Evolutionary conservation across 2,329 filamentous ascomycete genomes (phyloP).

Genomic region (Diaporthe sp.): DNA sequence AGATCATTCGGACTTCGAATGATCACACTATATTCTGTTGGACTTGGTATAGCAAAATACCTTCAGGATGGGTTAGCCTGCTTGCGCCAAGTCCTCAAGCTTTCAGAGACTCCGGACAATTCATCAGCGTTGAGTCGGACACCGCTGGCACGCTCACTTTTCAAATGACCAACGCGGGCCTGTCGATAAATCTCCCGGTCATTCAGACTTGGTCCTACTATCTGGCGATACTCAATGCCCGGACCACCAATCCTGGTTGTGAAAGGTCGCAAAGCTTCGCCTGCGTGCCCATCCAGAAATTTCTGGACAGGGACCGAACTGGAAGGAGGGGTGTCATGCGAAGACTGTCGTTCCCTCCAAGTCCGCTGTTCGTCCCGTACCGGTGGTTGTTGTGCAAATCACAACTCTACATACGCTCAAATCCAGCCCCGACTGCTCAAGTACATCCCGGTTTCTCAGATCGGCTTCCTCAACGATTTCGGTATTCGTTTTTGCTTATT

Average conservation of each 20-base stretch:
- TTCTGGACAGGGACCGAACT: neutral
- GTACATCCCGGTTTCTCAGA: too few relatives aligned
- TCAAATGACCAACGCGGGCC: neutral
- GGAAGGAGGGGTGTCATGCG: neutral
- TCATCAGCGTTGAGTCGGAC: rapidly evolving
- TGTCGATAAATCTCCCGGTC: neutral
- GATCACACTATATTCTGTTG: slow-evolving; percentile 38
- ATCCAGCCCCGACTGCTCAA: too few relatives aligned
- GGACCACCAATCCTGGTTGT: rapidly evolving
- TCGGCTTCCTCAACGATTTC: too few relatives aligned
- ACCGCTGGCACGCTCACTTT: neutral
- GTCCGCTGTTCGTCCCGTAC: neutral
- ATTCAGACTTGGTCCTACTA: neutral
- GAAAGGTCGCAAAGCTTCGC: neutral
- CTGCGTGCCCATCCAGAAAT: neutral
- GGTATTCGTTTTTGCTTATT: too few relatives aligned
- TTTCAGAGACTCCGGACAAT: neutral
- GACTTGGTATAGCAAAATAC: neutral
- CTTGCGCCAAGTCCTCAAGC: neutral
- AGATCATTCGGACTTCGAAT: slow-evolving; percentile 41
- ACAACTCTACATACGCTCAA: too few relatives aligned
- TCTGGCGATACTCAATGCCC: neutral
- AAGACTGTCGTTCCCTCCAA: neutral
- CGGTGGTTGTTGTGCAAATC: too few relatives aligned
- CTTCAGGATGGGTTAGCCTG: neutral